These are phyloP conservation scores for Trifolium fragiferum DNA, from an alignment of 306 rosid species.

Conservation along the genomic window DNA sequence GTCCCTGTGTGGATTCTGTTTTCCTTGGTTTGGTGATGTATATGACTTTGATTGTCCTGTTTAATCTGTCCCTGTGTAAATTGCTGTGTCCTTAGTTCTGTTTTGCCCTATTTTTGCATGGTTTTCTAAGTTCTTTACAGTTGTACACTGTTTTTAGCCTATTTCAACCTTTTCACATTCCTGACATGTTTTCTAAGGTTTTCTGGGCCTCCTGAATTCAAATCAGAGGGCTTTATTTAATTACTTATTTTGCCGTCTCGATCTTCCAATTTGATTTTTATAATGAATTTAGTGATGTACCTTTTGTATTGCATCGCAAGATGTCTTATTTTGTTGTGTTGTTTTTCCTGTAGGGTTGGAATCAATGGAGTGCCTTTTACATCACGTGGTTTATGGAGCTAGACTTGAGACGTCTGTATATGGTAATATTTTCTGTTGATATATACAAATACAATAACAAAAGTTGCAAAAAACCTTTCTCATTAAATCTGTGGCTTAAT, in stretches of 20 bases:
- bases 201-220: neutral
- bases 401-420: constrained; percentile 21
- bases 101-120: neutral
- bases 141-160: neutral
- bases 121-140: neutral
- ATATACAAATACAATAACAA: neutral
- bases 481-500: constrained; percentile 11
- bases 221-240: constrained; percentile 3
- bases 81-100: neutral
- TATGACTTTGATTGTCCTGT: neutral
- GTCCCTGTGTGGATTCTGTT: neutral
- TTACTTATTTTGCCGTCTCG: neutral
- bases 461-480: neutral
- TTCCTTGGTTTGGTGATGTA: neutral
- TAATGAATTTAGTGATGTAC: neutral
- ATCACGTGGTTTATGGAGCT: constrained; percentile 31
- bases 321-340: constrained; percentile 26
- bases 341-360: constrained; percentile 26
- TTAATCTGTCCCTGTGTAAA: neutral
- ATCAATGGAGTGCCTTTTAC: constrained; percentile 19
- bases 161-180: constrained; percentile 5
- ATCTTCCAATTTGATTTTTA: constrained; percentile 8
- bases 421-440: constrained; percentile 23
- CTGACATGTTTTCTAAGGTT: constrained; percentile 9
- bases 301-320: constrained; percentile 6